Evolutionary conservation across 345 rosid genomes (phyloP).

Genomic region (Cardiospermum halicacabum): DNA sequence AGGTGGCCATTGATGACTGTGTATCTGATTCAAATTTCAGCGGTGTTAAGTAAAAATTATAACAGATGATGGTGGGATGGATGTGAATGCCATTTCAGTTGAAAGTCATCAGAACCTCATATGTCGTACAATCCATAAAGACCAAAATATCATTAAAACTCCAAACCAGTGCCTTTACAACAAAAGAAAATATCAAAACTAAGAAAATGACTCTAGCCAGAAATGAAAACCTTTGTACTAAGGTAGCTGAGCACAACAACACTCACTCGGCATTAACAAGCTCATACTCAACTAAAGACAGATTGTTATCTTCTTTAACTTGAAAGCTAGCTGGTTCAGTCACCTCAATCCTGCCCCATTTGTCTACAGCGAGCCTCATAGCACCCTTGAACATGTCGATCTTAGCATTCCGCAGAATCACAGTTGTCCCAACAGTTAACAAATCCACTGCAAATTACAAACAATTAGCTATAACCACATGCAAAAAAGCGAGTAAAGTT

Average conservation of each 20-base stretch:
- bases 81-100: too few species aligned
- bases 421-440: conserved; percentile 58
- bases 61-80: too few species aligned
- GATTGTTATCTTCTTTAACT: conserved; percentile 71
- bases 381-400: conserved; percentile 97
- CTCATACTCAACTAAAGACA: conserved; percentile 85
- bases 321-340: conserved; percentile 61
- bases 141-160: conserved; percentile 1
- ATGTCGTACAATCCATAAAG: too few species aligned
- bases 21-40: too few species aligned
- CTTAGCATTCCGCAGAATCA: conserved; percentile 84
- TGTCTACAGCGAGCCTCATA: conserved; percentile 96
- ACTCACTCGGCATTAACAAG: conserved; percentile 67
- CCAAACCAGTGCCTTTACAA: conserved; percentile 1
- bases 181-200: neutral
- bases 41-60: too few species aligned
- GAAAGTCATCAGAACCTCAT: too few species aligned
- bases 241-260: neutral
- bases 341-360: conserved; percentile 90
- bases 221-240: conserved; percentile 10
- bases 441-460: conserved; percentile 53
- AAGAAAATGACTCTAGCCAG: conserved; percentile 4
- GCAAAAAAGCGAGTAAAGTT: neutral
- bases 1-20: conserved; percentile 9
- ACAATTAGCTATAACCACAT: too few species aligned